Conservation (phyloP, 495 filamentous ascomycete species). For the Elaphomyces granulatus region DNA sequence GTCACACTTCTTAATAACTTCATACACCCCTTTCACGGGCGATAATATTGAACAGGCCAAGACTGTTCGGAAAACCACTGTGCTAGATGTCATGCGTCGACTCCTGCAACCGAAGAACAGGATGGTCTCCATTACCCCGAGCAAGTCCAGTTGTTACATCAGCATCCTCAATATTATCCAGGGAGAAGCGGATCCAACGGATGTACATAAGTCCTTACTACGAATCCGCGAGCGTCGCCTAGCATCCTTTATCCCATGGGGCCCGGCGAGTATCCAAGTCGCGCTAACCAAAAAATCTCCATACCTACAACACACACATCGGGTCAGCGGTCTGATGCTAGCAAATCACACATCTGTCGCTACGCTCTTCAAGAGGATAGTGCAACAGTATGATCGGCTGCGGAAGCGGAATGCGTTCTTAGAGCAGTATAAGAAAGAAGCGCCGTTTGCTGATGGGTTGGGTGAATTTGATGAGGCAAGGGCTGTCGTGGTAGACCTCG, state of each 20-base stretch:
- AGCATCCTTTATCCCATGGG: slow-evolving; percentile 97
- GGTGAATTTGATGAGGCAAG: slow-evolving; percentile 90
- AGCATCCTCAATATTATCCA: slow-evolving; percentile 98
- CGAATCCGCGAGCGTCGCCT: slow-evolving; percentile 89
- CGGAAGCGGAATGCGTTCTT: slow-evolving; percentile 94
- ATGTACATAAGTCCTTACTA: slow-evolving; percentile 92
- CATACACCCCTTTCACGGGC: slow-evolving; percentile 93
- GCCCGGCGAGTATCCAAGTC: slow-evolving; percentile 95
- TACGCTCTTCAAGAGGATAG: slow-evolving; percentile 88
- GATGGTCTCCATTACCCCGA: slow-evolving; percentile 93
- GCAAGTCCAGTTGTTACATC: slow-evolving; percentile 96
- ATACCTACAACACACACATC: slow-evolving; percentile 73
- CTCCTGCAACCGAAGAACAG: slow-evolving; percentile 95
- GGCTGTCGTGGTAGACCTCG: slow-evolving; percentile 74
- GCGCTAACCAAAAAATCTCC: slow-evolving; percentile 92
- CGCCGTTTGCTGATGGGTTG: slow-evolving; percentile 78
- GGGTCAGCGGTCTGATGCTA: slow-evolving; percentile 92
- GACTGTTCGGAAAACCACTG: slow-evolving; percentile 93
- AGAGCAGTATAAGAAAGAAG: slow-evolving; percentile 88
- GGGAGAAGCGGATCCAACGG: slow-evolving; percentile 92
- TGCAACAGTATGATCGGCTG: slow-evolving; percentile 79
- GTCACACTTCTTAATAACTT: slow-evolving; percentile 95
- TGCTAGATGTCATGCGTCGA: slow-evolving; percentile 92
- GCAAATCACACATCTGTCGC: slow-evolving; percentile 97
- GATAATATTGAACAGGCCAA: slow-evolving; percentile 93